Evolutionary conservation across 768 basidiomycete species (phyloP), one percentile per base, ranked within the genome.

Genomic region (Serendipita sp.): DNA sequence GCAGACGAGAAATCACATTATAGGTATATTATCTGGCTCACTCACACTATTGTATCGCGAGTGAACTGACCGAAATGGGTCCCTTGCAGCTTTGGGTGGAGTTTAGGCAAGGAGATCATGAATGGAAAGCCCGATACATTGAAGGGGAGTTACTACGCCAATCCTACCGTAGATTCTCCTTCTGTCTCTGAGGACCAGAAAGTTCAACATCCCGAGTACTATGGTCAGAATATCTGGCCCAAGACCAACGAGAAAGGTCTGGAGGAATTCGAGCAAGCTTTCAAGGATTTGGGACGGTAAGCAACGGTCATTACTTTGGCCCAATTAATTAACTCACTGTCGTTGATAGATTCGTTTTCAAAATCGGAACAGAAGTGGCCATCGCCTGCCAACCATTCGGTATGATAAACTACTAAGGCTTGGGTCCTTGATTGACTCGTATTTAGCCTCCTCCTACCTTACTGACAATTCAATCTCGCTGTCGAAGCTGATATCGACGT

Each of bases 51-150:
- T 24, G 24, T 24, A 24, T 24, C 24, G 24, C 24, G 24, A 24
- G 24, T 24, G 24, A 24, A 24, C 24, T 24, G 24, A 24, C 24
- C 44, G 58, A 63, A 16, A 56, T 18, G 51, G 18, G 41, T 7
- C 41, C 37, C 38, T 48, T 68, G 63, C 67, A 89, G 86, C 72
- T 97, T 93, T 73, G 95, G 95, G n/a, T 98, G 95, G 95, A 90
- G 88, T 48, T 90, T 95, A 74, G 95, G 95, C 64, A 96, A 97
- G 85, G 95, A 97, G 79, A 83, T 94, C 53, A 96, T 97, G 93
- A 97, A 97, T 70, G 94, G 94, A 35, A 86, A 83, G 69, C 89
- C 87, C 68, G 92, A 97, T 72, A 77, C 80, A 2, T 76, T 94
- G 69, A 98, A 97, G 73, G 95, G 94, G 2, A 92, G 89, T 0